These are phyloP conservation scores for Sideroxylon spinosum DNA, from an alignment of 179 eudicot genomes.

Conservation along the genomic window DNA sequence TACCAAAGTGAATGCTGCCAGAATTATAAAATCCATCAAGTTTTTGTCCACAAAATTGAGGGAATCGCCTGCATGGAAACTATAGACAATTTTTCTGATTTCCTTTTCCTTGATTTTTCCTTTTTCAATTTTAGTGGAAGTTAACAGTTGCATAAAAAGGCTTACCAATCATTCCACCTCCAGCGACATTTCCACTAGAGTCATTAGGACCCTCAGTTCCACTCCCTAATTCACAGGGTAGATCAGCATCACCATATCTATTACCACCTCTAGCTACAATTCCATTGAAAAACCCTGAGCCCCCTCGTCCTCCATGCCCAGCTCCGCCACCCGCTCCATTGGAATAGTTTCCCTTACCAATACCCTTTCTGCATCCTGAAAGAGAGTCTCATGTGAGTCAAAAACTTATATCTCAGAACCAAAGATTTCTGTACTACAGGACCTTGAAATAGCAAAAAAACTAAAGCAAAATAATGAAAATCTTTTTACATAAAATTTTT, in stretches of 20 bases:
- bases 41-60: neutral
- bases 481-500: neutral
- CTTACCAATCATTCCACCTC: slow-evolving; percentile 92
- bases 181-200: slow-evolving; percentile 61
- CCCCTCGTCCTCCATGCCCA: slow-evolving; percentile 93
- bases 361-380: slow-evolving; percentile 75
- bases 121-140: slow-evolving; percentile 6
- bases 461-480: slow-evolving; percentile 6
- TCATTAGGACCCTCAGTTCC: slow-evolving; percentile 68
- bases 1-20: neutral
- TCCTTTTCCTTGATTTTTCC: neutral
- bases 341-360: slow-evolving; percentile 65
- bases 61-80: neutral
- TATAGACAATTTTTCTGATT: neutral
- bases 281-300: slow-evolving; percentile 71
- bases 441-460: neutral
- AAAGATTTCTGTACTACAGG: neutral
- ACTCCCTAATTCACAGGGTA: slow-evolving; percentile 91
- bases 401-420: neutral
- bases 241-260: slow-evolving; percentile 67
- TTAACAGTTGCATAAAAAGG: slow-evolving; percentile 6
- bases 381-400: slow-evolving; percentile 9
- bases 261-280: slow-evolving; percentile 65
- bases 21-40: neutral
- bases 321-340: slow-evolving; percentile 93